Evolutionary conservation across 2,329 filamentous ascomycete species (phyloP).

Genomic region (Botrytis deweyae): DNA sequence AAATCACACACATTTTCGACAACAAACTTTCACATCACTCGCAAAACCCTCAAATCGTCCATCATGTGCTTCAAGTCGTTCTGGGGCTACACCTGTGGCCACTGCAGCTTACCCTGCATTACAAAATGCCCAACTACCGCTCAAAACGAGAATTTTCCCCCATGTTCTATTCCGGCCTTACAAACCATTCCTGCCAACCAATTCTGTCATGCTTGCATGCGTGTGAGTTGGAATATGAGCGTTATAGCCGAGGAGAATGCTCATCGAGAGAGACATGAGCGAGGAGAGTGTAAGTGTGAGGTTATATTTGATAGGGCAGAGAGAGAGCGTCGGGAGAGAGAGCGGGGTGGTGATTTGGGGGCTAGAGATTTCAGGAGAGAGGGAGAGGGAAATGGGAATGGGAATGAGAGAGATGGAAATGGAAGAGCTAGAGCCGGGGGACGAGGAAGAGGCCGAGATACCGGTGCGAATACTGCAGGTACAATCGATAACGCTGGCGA

Average conservation of each 20-base stretch:
- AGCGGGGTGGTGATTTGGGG: neutral
- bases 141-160: conserved; percentile 33
- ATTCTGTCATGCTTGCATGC: conserved; percentile 35
- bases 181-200: conserved; percentile 30
- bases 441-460: neutral
- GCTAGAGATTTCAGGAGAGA: neutral
- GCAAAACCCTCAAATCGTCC: neutral
- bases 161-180: conserved; percentile 35
- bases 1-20: neutral
- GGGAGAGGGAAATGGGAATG: neutral
- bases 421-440: neutral
- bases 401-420: neutral
- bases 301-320: conserved; percentile 32
- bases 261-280: conserved; percentile 31
- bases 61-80: conserved; percentile 50
- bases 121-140: conserved; percentile 43
- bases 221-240: conserved; percentile 37
- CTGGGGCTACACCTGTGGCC: conserved; percentile 49
- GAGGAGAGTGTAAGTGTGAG: conserved; percentile 33
- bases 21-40: neutral
- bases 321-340: conserved; percentile 24
- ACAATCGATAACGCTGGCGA: neutral
- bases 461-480: neutral
- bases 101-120: conserved; percentile 45
- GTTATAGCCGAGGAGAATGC: conserved; percentile 33